phyloP scores from a whole-genome alignment of 768 basidiomycete species.

The Psilocybe cyanescens region DNA sequence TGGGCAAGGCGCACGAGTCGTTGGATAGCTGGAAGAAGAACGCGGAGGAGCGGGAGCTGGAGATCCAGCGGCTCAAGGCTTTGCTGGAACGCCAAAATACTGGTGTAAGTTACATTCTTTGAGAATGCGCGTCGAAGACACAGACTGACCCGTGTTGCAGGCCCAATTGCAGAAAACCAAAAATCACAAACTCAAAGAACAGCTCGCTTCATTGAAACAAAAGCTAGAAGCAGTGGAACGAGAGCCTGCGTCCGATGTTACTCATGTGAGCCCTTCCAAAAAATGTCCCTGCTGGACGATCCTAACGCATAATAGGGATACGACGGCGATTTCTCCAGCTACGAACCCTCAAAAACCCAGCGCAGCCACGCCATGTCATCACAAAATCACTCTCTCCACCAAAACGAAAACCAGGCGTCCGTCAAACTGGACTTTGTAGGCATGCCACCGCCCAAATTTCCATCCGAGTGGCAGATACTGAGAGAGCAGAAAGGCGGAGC shows the following conservation, averaged over 20 bases:
- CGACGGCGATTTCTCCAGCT: conserved; percentile 26
- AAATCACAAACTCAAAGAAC: conserved; percentile 25
- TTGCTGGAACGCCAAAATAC: conserved; percentile 31
- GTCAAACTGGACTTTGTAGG: conserved; percentile 37
- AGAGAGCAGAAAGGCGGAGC: conserved; percentile 12
- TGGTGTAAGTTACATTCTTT: conserved; percentile 24
- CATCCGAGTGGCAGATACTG: conserved; percentile 38
- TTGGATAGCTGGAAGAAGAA: conserved; percentile 20
- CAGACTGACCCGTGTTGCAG: conserved; percentile 11
- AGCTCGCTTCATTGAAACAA: conserved; percentile 21
- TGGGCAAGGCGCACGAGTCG: conserved; percentile 21
- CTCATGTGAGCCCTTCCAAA: conserved; percentile 7
- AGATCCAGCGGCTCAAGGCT: conserved; percentile 33
- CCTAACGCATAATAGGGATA: conserved; percentile 23
- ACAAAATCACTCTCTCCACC: conserved; percentile 4
- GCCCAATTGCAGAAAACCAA: conserved; percentile 26
- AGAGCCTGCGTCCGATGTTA: conserved; percentile 18
- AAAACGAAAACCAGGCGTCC: conserved; percentile 23
- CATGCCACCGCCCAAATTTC: conserved; percentile 43
- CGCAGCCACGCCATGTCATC: conserved; percentile 14
- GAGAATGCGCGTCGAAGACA: background rate
- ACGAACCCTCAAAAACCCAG: conserved; percentile 22
- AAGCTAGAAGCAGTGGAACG: conserved; percentile 18
- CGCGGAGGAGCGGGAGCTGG: conserved; percentile 26
- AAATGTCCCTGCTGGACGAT: too few relatives aligned